phyloP scores from a whole-genome alignment of 805 yeast species.

The Yamadazyma sp. region DNA sequence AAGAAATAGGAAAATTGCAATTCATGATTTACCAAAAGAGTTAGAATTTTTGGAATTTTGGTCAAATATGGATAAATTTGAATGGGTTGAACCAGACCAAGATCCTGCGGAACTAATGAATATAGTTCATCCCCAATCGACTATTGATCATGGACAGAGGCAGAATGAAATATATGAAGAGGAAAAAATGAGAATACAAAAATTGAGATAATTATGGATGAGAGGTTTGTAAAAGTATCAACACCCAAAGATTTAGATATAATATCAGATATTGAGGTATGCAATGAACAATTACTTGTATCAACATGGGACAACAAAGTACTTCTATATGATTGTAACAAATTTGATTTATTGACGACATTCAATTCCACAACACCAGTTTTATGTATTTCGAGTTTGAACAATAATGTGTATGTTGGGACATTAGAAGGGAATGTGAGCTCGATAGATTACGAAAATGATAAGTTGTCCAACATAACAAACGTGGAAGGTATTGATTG shows the following conservation, averaged over 20 bases:
- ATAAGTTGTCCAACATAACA: constrained; percentile 12
- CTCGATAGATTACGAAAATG: constrained; percentile 49
- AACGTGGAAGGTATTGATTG: constrained; percentile 13
- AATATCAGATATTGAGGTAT: constrained; percentile 33
- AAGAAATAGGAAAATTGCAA: constrained; percentile 28
- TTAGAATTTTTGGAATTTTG: constrained; percentile 34
- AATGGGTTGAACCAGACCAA: constrained; percentile 47
- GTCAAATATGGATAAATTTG: constrained; percentile 33
- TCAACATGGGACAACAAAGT: constrained; percentile 60
- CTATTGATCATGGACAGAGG: too few species aligned
- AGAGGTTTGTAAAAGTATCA: constrained; percentile 15
- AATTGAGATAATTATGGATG: too few species aligned
- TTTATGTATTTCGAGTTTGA: constrained; percentile 26
- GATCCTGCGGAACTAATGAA: constrained; percentile 38
- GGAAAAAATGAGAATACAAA: too few species aligned
- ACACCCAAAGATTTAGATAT: constrained; percentile 34
- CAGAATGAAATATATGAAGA: too few species aligned
- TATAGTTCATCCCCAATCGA: too few species aligned
- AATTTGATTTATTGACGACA: neutral
- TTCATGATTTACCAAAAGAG: constrained; percentile 37
- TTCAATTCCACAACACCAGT: constrained; percentile 19
- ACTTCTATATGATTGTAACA: constrained; percentile 34
- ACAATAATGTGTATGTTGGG: constrained; percentile 42
- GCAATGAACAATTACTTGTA: constrained; percentile 43
- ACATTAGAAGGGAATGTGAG: constrained; percentile 54